A percentile compares a stretch with the other conserved stretches of the same genome.
phyloP scores from a whole-genome alignment of 2,329 filamentous ascomycete species.

The Trichoderma aggressivum region DNA sequence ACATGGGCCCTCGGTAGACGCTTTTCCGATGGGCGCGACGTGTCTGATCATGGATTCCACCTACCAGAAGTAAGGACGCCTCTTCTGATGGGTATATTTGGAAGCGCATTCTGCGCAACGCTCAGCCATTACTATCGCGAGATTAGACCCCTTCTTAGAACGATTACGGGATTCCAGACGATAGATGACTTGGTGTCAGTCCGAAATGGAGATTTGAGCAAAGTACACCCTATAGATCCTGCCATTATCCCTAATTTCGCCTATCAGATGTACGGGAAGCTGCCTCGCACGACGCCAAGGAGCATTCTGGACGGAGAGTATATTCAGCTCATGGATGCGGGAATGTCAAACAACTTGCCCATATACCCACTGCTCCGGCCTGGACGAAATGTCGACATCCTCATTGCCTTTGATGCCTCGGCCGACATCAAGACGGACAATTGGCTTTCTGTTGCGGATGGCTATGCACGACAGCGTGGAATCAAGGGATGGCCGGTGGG shows the following conservation, averaged over 20 bases:
- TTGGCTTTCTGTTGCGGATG: conserved; percentile 91
- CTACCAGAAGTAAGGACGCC: conserved; percentile 83
- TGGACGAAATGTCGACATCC: conserved; percentile 81
- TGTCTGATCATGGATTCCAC: conserved; percentile 61
- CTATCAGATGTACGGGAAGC: conserved; percentile 70
- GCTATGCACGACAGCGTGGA: conserved; percentile 84
- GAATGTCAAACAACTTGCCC: conserved; percentile 97
- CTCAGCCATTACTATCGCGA: conserved; percentile 95
- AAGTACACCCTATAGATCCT: conserved; percentile 92
- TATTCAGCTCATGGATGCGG: conserved; percentile 88
- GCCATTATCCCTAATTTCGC: conserved; percentile 88
- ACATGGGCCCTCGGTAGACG: conserved; percentile 87
- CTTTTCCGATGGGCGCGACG: conserved; percentile 64
- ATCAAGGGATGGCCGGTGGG: conserved; percentile 94
- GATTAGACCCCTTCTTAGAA: conserved; percentile 75
- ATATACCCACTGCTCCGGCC: conserved; percentile 91
- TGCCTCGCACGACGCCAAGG: conserved; percentile 74
- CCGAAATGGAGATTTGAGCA: conserved; percentile 78
- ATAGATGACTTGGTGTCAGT: conserved; percentile 81
- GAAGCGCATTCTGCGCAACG: conserved; percentile 93
- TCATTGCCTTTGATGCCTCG: conserved; percentile 91
- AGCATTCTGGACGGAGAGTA: conserved; percentile 69
- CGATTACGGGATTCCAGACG: conserved; percentile 68
- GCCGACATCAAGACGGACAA: conserved; percentile 93
- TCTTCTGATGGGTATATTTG: conserved; percentile 89